Conservation (phyloP, 1,139 yeast genomes). For the Hyphopichia fennica region DNA sequence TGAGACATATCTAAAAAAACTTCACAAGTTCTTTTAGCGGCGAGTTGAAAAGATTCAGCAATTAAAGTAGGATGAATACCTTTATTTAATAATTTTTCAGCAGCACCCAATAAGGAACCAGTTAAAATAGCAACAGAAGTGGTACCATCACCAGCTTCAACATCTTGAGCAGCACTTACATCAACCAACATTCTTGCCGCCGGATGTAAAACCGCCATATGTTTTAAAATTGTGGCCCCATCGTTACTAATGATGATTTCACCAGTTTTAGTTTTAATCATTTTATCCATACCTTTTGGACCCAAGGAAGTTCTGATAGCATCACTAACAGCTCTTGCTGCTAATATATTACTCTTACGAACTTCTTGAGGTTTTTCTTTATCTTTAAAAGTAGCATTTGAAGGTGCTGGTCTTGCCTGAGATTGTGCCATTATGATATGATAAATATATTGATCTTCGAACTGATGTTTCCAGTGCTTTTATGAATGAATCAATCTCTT, state of each 20-base stretch:
- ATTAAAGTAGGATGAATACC: conserved; percentile 96
- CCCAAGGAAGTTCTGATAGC: conserved; percentile 97
- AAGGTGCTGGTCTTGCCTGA: conserved; percentile 44
- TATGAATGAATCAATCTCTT: too few relatives aligned
- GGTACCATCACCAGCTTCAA: conserved; percentile 99
- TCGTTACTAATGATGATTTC: conserved; percentile 95
- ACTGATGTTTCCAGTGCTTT: too few relatives aligned
- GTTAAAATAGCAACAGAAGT: conserved; percentile 95
- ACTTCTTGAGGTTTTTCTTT: conserved; percentile 98
- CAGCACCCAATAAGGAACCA: conserved; percentile 92
- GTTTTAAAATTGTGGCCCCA: conserved; percentile 94
- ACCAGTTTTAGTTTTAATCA: conserved; percentile 92
- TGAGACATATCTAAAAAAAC: conserved; percentile 83
- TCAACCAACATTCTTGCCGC: conserved; percentile 99
- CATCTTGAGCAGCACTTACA: conserved; percentile 95
- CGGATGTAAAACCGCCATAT: conserved; percentile 97
- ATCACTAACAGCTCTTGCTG: conserved; percentile 97
- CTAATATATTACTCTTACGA: conserved; percentile 86
- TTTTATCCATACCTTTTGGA: conserved; percentile 99
- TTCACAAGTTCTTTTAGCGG: conserved; percentile 85
- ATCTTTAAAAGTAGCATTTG: conserved; percentile 88
- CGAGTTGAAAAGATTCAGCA: conserved; percentile 93
- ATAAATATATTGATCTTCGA: too few relatives aligned
- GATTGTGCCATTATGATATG: conserved; percentile 16
- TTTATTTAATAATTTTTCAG: conserved; percentile 81